Evolutionary conservation across 306 rosid genomes (phyloP), one percentile per base, ranked within the genome.

Genomic region (Oxytropis ochrocephala): DNA sequence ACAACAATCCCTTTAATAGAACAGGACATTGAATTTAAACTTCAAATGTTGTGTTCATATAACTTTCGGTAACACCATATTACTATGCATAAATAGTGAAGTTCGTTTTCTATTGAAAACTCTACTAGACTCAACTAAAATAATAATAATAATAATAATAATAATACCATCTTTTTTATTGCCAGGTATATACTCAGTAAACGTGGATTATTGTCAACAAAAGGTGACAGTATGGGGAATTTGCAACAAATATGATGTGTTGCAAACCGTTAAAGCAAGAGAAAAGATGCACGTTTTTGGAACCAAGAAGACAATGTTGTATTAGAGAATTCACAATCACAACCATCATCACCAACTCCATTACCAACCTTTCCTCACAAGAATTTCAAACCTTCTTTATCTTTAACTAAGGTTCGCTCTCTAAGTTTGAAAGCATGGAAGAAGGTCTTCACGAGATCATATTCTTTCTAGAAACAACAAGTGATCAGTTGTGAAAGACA

Each of bases 191-290:
- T 89, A 92, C 83, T 92, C 98, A 0, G 80, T 92, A 11, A 89
- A 80, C 9, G 91, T 92, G 78, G 95, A 92, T 60, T 79, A 78
- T 43, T 74, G 64, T 64, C 75, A 89, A 75, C 95, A 92, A 69
- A 92, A 92, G 77, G 95, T 86, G 75, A 92, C 87, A 0, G 93
- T 92, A 3, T 88, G 98, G 98, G 96, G 96, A 79, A 92, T 92
- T 78, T 92, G 98, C 81, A 92, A 92, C 86, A 89, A 89, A 66
- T 73, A 80, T 70, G 89, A 88, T 49, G 93, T 89, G 33, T 75
- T 92, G 18, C 82, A 84, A 53, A 88, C 82, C 2, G 70, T 85
- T 0, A 86, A 49, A 77, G 79, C 83, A 92, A 92, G 78, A 89
- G 98, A 79, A 92, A 85, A 78, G 89, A 82, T 8, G 85, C 98